These are phyloP conservation scores for Falciphora oryzae DNA, from an alignment of 2,329 filamentous ascomycete genomes.

Conservation along the genomic window DNA sequence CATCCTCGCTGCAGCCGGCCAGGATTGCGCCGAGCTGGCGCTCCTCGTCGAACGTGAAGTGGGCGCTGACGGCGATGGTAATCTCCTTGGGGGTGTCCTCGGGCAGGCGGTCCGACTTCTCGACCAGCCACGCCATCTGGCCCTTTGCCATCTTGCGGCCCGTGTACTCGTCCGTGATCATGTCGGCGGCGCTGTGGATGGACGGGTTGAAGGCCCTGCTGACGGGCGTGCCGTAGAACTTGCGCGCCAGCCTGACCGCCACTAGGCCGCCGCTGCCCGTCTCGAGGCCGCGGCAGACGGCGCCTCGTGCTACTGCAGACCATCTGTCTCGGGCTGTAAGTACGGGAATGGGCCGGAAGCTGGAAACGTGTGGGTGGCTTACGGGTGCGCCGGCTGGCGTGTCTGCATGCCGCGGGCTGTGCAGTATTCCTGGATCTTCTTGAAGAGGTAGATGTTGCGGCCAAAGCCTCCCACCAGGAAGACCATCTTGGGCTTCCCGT, in stretches of 20 bases:
- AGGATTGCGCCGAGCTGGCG: conserved; percentile 10
- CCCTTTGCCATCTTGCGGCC: conserved; percentile 14
- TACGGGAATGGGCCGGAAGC: no score
- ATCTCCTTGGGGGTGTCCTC: conserved; percentile 8
- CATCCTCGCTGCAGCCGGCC: conserved; percentile 13
- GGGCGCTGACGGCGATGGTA: not conserved
- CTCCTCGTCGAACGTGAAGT: conserved; percentile 8
- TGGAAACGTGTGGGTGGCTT: not conserved
- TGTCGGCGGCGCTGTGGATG: conserved; percentile 12
- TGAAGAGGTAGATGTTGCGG: conserved; percentile 13
- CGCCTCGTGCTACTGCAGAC: conserved; percentile 12
- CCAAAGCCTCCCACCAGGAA: conserved; percentile 16
- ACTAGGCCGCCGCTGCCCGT: conserved; percentile 13
- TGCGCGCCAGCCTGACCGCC: conserved; percentile 16
- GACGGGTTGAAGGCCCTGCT: conserved; percentile 10
- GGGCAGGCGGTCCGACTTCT: conserved; percentile 13
- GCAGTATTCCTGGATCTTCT: conserved; percentile 14
- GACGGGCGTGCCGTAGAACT: conserved; percentile 17
- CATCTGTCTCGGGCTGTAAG: not conserved
- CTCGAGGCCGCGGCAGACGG: conserved; percentile 17
- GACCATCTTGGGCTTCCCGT: conserved; percentile 14
- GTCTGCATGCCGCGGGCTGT: conserved; percentile 12
- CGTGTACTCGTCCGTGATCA: conserved; percentile 14
- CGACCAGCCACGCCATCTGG: conserved; percentile 16
- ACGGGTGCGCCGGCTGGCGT: conserved; percentile 10